These are phyloP conservation scores for Thelonectria olida DNA, from an alignment of 2,329 filamentous ascomycete species.

Conservation along the genomic window DNA sequence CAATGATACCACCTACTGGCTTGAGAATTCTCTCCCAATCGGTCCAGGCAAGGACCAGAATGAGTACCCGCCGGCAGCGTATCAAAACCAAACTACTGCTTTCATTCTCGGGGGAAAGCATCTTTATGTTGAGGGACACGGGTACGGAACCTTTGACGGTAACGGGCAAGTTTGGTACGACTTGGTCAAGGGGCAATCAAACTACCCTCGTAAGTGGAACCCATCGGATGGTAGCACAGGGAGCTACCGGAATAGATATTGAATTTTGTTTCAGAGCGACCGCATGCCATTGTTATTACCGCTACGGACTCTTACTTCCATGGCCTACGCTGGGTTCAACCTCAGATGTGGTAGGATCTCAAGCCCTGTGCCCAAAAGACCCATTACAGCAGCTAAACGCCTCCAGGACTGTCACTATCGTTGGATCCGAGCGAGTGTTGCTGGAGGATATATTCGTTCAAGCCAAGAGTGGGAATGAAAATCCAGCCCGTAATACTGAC, in stretches of 20 bases:
- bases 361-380: conserved; percentile 57
- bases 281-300: no score
- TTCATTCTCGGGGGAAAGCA: conserved; percentile 64
- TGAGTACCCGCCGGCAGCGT: no score
- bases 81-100: conserved; percentile 64
- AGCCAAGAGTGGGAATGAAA: no score
- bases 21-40: conserved; percentile 58
- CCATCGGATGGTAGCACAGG: no score
- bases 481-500: conserved; percentile 53
- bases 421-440: conserved; percentile 55
- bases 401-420: conserved; percentile 65
- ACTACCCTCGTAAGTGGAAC: conserved; percentile 56
- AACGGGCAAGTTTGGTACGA: conserved; percentile 70
- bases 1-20: conserved; percentile 61
- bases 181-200: conserved; percentile 53
- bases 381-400: no score
- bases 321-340: no score
- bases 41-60: no score
- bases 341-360: conserved; percentile 54
- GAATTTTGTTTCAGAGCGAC: no score
- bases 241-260: no score
- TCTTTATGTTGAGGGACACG: conserved; percentile 59
- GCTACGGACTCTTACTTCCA: no score
- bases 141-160: conserved; percentile 63
- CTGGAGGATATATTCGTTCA: conserved; percentile 62